Evolutionary conservation across 192 early-diverging fungal genomes (phyloP).

Genomic region (Haplosporangium gracile): DNA sequence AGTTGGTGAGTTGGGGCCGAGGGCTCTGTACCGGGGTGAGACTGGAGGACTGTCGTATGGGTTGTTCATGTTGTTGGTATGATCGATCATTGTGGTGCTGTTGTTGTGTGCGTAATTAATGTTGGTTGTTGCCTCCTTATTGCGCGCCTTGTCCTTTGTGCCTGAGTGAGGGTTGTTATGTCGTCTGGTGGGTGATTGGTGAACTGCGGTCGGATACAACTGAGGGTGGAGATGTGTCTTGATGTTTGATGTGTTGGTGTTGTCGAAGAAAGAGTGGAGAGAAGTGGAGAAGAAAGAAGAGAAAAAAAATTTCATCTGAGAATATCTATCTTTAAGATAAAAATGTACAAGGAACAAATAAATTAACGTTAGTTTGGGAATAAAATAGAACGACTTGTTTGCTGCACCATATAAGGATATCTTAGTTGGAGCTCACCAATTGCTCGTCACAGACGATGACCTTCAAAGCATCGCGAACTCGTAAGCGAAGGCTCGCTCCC

Average conservation of each 20-base stretch:
- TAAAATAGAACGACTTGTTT: too few relatives aligned
- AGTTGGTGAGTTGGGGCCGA: background rate
- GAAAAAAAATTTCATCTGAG: too few relatives aligned
- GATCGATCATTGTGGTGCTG: background rate
- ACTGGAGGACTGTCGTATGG: slow-evolving; percentile 48
- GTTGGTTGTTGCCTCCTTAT: background rate
- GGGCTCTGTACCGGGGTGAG: slow-evolving; percentile 25
- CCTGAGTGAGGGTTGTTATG: background rate
- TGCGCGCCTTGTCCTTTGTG: background rate
- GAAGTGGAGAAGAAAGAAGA: slow-evolving; percentile 1
- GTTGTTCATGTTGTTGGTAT: slow-evolving; percentile 8
- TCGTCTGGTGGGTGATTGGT: background rate
- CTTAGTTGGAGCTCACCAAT: too few relatives aligned
- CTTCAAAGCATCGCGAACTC: too few relatives aligned
- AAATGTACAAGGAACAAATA: too few relatives aligned
- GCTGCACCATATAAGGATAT: too few relatives aligned
- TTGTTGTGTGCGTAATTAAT: background rate
- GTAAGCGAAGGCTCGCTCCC: too few relatives aligned
- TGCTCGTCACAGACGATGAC: too few relatives aligned
- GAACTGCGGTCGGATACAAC: background rate
- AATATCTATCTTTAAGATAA: too few relatives aligned
- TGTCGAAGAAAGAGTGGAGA: background rate
- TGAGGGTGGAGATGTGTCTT: background rate
- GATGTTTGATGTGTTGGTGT: background rate
- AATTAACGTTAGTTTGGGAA: too few relatives aligned